Evolutionary conservation across 805 yeast species (phyloP), one percentile per base, ranked within the genome.

Genomic region (Saccharomyces jurei): DNA sequence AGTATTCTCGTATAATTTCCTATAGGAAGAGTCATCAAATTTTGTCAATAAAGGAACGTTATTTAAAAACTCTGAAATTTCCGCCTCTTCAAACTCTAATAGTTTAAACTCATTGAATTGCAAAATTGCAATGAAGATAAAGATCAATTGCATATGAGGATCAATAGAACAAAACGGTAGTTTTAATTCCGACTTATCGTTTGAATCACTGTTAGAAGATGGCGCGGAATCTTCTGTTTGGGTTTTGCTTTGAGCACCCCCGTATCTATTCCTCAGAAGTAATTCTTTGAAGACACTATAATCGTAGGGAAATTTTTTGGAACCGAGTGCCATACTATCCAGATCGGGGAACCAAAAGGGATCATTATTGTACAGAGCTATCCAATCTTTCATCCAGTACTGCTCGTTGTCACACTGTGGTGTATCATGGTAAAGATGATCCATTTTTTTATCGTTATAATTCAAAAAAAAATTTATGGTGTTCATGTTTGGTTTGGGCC

Each of bases 61-160:
- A 57, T 81, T 81, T 57, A 91, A 75, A 59, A 83, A 82, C 65
- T 90, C 95, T 41, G 90, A 77, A 48, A 89, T 88, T 70, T 91
- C 98, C 58, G 87, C 83, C 66, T 89, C 96, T 64, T 91, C 98
- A 59, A 90, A 83, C 66, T 91, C 97, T 59, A 88, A 77, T 53
- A 91, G 76, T 44, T 86, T 82, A 60, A 82, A 81, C 61, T 87
- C 91, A 68, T 86, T 85, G 51, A 92, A 83, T 69, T 88, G 88
- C 59, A 91, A 73, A 44, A 91, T 80, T 0, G 97, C 88, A 50
- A 90, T 73, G 50, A 88, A 82, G 2, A 87, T 80, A 64, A 89
- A 91, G 1, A 87, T 71, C 32, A 89, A 76, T 71, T 87, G 90
- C 30, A 84, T 77, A 64, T 89, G 96, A 1, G 89, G 86, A 64